Conservation (phyloP, 768 basidiomycete genomes). For the Rhizopogon salebrosus region DNA sequence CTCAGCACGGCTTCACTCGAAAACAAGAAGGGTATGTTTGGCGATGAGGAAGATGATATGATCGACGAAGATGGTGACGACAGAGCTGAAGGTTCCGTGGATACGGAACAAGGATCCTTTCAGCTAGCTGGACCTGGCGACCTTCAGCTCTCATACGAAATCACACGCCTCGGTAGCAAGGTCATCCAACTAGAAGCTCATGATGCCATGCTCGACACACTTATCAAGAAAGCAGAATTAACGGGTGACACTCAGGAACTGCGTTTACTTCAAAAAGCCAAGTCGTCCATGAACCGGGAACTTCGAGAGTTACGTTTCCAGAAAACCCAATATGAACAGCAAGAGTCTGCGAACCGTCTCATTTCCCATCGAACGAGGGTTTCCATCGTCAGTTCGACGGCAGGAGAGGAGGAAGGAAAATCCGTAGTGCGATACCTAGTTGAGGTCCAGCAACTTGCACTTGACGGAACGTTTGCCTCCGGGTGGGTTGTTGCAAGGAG, state of each 20-base stretch:
- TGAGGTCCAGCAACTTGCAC: conserved; percentile 84
- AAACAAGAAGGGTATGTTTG: conserved; percentile 28
- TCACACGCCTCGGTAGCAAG: conserved; percentile 70
- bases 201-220: conserved; percentile 74
- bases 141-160: conserved; percentile 83
- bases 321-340: conserved; percentile 89
- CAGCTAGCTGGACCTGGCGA: conserved; percentile 85
- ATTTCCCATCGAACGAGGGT: conserved; percentile 80
- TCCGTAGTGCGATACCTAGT: conserved; percentile 89
- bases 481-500: conserved; percentile 93
- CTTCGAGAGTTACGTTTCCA: conserved; percentile 83
- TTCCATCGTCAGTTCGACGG: conserved; percentile 78
- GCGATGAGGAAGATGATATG: conserved; percentile 33
- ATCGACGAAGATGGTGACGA: conserved; percentile 46
- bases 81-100: conserved; percentile 9
- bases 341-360: conserved; percentile 86
- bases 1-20: conserved; percentile 7
- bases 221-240: conserved; percentile 93
- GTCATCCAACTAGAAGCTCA: conserved; percentile 76
- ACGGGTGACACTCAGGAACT: conserved; percentile 88
- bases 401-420: conserved; percentile 81
- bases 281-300: conserved; percentile 76
- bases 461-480: conserved; percentile 71
- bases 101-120: conserved; percentile 48
- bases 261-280: conserved; percentile 74